Conservation (phyloP, 2,329 filamentous ascomycete genomes). For the Pseudocercospora fuligena region DNA sequence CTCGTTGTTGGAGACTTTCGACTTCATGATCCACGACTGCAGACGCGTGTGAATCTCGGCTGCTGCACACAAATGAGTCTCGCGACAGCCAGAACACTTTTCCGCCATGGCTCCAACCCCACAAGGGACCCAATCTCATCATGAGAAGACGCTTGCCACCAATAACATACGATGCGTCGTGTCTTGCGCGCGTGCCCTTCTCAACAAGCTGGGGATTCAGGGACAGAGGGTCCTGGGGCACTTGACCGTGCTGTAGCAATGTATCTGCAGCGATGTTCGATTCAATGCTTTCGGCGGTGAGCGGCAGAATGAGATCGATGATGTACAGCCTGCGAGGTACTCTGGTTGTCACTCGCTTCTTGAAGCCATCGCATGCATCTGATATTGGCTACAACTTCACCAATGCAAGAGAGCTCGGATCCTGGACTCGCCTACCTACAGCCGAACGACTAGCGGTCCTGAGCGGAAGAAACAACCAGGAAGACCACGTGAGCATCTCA, state of each 20-base stretch:
- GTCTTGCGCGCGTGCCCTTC: not conserved
- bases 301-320: not conserved
- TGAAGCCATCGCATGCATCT: not conserved
- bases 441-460: conserved; percentile 6
- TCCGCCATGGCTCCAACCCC: conserved; percentile 1
- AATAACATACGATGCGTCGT: not conserved
- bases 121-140: not conserved
- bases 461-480: not conserved
- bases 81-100: conserved; percentile 6
- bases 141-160: not conserved
- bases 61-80: conserved; percentile 6
- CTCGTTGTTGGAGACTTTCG: conserved; percentile 13
- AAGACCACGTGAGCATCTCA: conserved; percentile 1
- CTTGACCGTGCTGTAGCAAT: not conserved
- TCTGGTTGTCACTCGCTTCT: conserved; percentile 13
- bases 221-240: not conserved
- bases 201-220: not conserved
- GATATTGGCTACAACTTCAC: conserved; percentile 1
- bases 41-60: conserved; percentile 22
- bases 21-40: conserved; percentile 12
- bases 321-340: conserved; percentile 3
- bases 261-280: not conserved
- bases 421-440: conserved; percentile 14
- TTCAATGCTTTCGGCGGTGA: conserved; percentile 3
- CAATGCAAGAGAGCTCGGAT: not conserved